These are phyloP conservation scores for Podaxis sp. DNA, from an alignment of 768 basidiomycete genomes.

Conservation along the genomic window DNA sequence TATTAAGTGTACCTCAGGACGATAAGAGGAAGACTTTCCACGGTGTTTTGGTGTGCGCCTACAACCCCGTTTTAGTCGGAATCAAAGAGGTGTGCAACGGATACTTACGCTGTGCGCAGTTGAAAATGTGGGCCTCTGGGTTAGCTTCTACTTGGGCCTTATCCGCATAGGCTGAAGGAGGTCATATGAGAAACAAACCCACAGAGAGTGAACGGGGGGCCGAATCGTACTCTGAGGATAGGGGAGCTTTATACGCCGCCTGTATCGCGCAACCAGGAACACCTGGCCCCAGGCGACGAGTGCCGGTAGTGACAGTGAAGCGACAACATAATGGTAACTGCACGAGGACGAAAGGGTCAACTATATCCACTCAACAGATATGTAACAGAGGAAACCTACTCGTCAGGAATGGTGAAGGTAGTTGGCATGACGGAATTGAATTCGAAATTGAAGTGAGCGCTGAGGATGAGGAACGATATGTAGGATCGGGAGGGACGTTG, in stretches of 20 bases:
- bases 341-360: not conserved
- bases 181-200: too few species aligned
- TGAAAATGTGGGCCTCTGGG: constrained; percentile 12
- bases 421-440: not conserved
- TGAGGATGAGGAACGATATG: not conserved
- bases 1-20: constrained; percentile 35
- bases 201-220: not conserved
- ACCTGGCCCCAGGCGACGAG: constrained; percentile 43
- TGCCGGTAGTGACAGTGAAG: constrained; percentile 50
- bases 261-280: constrained; percentile 31
- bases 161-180: constrained; percentile 33
- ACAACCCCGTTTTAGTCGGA: not conserved
- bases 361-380: not conserved
- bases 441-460: not conserved
- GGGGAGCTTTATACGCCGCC: constrained; percentile 50
- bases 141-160: constrained; percentile 9
- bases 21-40: constrained; percentile 47
- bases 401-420: constrained; percentile 2
- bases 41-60: constrained; percentile 73
- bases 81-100: too few species aligned
- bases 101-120: constrained; percentile 22
- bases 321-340: constrained; percentile 58
- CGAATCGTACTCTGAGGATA: constrained; percentile 63
- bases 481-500: too few species aligned
- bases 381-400: not conserved